Percentiles rank a stretch among this genome's conserved stretches.
These are phyloP conservation scores for Boletus rex-veris DNA, from an alignment of 768 basidiomycete genomes.

Conservation along the genomic window DNA sequence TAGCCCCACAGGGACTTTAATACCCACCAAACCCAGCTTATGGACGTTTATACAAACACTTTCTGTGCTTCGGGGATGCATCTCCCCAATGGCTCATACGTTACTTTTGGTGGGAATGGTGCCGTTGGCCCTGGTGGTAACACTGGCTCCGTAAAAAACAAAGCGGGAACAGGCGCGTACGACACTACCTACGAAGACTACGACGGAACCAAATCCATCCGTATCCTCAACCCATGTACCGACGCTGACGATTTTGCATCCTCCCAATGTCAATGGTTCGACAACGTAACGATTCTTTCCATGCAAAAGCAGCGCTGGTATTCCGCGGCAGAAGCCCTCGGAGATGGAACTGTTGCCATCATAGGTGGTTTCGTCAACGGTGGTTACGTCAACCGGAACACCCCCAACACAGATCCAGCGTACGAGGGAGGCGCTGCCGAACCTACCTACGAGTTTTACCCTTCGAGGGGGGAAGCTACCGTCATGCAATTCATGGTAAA, in stretches of 20 bases:
- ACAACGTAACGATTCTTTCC: slow-evolving; percentile 54
- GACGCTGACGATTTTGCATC: slow-evolving; percentile 44
- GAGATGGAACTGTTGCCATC: slow-evolving; percentile 74
- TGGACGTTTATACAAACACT: slow-evolving; percentile 55
- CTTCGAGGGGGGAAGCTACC: slow-evolving; percentile 50
- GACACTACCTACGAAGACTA: slow-evolving; percentile 74
- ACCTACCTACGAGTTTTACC: slow-evolving; percentile 82
- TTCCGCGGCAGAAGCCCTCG: slow-evolving; percentile 67
- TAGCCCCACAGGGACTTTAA: slow-evolving; percentile 22
- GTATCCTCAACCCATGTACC: slow-evolving; percentile 76
- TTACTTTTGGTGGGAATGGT: slow-evolving; percentile 74
- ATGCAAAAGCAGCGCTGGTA: slow-evolving; percentile 79
- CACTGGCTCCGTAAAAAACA: slow-evolving; percentile 48
- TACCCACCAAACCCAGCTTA: slow-evolving; percentile 14
- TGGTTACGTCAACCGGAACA: slow-evolving; percentile 77
- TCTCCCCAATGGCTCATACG: slow-evolving; percentile 73
- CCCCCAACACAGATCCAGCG: slow-evolving; percentile 61
- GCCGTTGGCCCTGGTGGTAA: slow-evolving; percentile 66
- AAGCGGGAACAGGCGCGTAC: slow-evolving; percentile 46
- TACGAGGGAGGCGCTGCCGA: slow-evolving; percentile 70
- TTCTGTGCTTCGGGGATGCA: slow-evolving; percentile 86
- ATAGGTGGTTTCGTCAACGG: slow-evolving; percentile 80
- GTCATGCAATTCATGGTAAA: slow-evolving; percentile 64
- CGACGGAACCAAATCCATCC: slow-evolving; percentile 77
- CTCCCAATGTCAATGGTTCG: slow-evolving; percentile 66